These are phyloP conservation scores for Plasmodium adleri DNA, from an alignment of 169 alveolate species.

Conservation along the genomic window DNA sequence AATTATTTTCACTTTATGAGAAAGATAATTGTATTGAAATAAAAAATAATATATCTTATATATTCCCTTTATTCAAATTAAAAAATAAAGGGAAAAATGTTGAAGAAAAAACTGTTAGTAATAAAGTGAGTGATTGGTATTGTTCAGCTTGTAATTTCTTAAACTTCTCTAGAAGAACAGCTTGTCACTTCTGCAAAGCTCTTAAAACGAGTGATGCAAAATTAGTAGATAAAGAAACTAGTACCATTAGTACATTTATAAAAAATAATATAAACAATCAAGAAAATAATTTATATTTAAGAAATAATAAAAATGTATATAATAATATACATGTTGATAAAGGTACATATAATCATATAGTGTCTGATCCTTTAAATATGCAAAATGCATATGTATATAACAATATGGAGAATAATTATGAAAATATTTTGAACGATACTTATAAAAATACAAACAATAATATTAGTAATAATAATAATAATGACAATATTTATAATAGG, in stretches of 20 bases:
- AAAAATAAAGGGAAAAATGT: conserved; percentile 24
- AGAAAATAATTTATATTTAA: not conserved
- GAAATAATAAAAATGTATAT: not conserved
- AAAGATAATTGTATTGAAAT: conserved; percentile 49
- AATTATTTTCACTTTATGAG: conserved; percentile 77
- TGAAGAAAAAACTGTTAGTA: conserved; percentile 35
- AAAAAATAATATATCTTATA: conserved; percentile 22
- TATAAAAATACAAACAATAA: not conserved
- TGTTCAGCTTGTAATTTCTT: conserved; percentile 84
- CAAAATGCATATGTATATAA: not conserved
- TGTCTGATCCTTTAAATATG: not conserved
- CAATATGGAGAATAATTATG: conserved; percentile 1
- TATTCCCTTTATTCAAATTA: conserved; percentile 59
- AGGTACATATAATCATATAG: not conserved
- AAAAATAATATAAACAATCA: conserved; percentile 11
- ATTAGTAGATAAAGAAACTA: conserved; percentile 32
- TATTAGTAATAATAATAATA: not conserved
- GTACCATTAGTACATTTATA: conserved; percentile 13
- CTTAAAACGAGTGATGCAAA: conserved; percentile 55
- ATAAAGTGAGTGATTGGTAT: conserved; percentile 80
- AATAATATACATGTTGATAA: not conserved
- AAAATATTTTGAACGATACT: not conserved
- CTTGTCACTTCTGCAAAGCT: conserved; percentile 71
- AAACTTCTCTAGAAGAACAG: conserved; percentile 80
- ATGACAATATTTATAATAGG: not conserved